These are phyloP conservation scores for Kuraishia molischiana DNA, from an alignment of 805 yeast species.

Conservation along the genomic window DNA sequence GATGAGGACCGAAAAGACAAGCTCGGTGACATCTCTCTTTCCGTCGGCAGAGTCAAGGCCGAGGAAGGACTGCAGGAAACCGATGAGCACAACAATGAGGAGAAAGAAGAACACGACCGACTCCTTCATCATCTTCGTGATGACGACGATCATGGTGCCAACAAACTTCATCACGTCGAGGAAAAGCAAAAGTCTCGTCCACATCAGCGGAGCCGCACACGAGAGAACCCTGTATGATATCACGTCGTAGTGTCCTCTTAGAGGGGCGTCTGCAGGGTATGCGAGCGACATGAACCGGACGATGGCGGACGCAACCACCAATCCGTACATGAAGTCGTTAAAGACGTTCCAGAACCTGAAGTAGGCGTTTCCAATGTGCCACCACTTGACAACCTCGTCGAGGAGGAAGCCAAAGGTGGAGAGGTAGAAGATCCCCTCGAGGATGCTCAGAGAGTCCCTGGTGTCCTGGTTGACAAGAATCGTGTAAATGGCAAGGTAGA, in stretches of 20 bases:
- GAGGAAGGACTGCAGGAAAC: slow-evolving; percentile 79
- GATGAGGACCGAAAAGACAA: slow-evolving; percentile 53
- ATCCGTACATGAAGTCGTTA: slow-evolving; percentile 57
- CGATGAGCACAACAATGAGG: slow-evolving; percentile 58
- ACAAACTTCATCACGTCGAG: slow-evolving; percentile 75
- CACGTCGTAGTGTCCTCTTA: slow-evolving; percentile 12
- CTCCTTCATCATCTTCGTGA: slow-evolving; percentile 81
- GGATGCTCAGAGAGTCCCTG: slow-evolving; percentile 24
- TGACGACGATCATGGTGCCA: slow-evolving; percentile 82
- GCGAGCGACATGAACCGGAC: slow-evolving; percentile 38
- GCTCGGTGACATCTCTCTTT: slow-evolving; percentile 59
- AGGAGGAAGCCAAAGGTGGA: slow-evolving; percentile 57
- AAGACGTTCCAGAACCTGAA: slow-evolving; percentile 73
- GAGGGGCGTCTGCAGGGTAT: slow-evolving; percentile 12
- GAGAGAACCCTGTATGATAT: slow-evolving; percentile 59
- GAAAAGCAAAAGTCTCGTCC: slow-evolving; percentile 69
- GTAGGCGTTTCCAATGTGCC: slow-evolving; percentile 67
- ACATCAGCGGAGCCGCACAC: slow-evolving; percentile 78
- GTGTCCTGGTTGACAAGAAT: slow-evolving; percentile 52
- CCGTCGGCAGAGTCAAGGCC: slow-evolving; percentile 89
- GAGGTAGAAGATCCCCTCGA: slow-evolving; percentile 50
- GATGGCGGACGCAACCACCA: slow-evolving; percentile 41
- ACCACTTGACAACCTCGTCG: slow-evolving; percentile 64
- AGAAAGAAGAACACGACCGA: slow-evolving; percentile 75
- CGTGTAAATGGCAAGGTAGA: slow-evolving; percentile 56